phyloP scores from a whole-genome alignment of 2,329 filamentous ascomycete genomes.

The Colletotrichum sp. region DNA sequence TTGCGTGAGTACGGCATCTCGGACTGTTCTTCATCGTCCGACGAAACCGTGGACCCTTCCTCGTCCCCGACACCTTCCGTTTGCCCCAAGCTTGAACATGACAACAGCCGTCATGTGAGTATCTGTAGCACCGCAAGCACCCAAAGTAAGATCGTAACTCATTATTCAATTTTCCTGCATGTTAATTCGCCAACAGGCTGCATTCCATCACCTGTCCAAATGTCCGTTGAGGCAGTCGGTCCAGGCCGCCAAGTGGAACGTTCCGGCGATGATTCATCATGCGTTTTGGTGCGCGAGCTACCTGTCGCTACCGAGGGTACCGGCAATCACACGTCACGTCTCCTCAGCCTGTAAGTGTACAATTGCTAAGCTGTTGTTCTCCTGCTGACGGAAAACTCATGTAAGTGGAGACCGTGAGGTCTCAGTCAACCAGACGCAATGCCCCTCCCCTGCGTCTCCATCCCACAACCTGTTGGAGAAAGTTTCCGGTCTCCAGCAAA shows the following conservation, averaged over 20 bases:
- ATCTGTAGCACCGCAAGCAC: neutral
- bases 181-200: neutral
- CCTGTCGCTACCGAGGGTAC: accelerated
- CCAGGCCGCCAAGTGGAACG: neutral
- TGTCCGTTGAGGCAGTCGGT: neutral
- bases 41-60: neutral
- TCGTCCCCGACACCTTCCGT: too few species aligned
- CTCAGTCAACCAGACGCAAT: neutral
- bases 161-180: accelerated
- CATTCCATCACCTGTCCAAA: neutral
- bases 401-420: too few species aligned
- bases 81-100: neutral
- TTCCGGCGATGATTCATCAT: neutral
- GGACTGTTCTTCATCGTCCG: neutral
- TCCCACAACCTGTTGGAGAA: neutral
- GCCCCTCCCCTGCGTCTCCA: too few species aligned
- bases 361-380: accelerated
- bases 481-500: neutral
- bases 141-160: accelerated
- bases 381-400: accelerated
- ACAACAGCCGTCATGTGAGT: neutral
- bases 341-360: neutral
- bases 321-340: neutral
- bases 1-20: neutral
- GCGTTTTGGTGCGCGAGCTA: neutral